phyloP scores from a whole-genome alignment of 495 filamentous ascomycete species.

The Mytilinidion resinicola region DNA sequence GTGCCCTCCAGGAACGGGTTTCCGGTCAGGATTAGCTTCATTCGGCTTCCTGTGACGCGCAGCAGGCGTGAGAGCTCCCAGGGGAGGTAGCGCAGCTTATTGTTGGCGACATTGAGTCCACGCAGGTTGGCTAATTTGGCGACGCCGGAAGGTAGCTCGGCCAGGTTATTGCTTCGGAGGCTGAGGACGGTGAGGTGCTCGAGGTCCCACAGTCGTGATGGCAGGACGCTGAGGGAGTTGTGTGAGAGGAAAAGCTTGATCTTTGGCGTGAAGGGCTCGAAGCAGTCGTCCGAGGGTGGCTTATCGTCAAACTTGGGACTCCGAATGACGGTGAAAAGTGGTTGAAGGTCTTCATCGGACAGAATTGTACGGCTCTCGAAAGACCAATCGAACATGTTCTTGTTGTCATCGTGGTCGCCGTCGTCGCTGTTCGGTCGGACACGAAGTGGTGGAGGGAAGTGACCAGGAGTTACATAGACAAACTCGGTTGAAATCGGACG shows the following conservation, averaged over 20 bases:
- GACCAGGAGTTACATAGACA: no score
- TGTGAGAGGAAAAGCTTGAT: conserved; percentile 59
- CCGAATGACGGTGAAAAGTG: conserved; percentile 54
- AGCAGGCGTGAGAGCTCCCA: conserved; percentile 62
- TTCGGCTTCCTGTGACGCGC: conserved; percentile 38
- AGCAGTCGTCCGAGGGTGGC: conserved; percentile 42
- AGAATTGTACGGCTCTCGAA: no score
- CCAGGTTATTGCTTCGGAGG: conserved; percentile 63
- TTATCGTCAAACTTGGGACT: conserved; percentile 38
- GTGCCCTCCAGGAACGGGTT: conserved; percentile 42
- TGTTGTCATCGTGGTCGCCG: no score
- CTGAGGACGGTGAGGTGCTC: conserved; percentile 60
- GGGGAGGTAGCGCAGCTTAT: conserved; percentile 61
- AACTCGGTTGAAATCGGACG: no score
- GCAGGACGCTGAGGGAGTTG: conserved; percentile 51
- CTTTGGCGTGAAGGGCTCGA: conserved; percentile 47
- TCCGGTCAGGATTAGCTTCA: conserved; percentile 42
- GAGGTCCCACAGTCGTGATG: conserved; percentile 48
- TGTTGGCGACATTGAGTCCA: conserved; percentile 65
- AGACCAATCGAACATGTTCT: no score
- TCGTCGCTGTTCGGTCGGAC: no score
- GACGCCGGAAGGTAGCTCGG: conserved; percentile 58
- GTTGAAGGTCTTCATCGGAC: conserved; percentile 43
- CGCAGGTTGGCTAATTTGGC: conserved; percentile 55
- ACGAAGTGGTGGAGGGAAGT: no score